Evolutionary conservation across 164 flowering plant genomes (phyloP).

Genomic region (Tinospora cordifolia): DNA sequence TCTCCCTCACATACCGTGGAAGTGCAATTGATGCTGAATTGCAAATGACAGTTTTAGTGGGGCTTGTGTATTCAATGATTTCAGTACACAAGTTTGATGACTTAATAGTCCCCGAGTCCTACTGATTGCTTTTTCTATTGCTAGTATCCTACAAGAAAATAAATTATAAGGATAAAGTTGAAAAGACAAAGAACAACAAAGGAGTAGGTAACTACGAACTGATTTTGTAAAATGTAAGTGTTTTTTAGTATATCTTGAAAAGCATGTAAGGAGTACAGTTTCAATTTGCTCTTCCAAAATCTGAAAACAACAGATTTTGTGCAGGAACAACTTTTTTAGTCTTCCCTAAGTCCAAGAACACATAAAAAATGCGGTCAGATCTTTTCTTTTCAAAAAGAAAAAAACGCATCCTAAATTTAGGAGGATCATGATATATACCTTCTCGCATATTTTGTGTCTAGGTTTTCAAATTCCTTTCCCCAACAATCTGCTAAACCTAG

Average conservation of each 20-base stretch:
- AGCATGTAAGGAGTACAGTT: slow-evolving; percentile 98
- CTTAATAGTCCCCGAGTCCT: slow-evolving; percentile 88
- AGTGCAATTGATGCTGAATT: slow-evolving; percentile 96
- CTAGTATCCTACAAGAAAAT: slow-evolving; percentile 60
- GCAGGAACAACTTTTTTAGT: slow-evolving; percentile 94
- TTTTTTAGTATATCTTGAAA: slow-evolving; percentile 55
- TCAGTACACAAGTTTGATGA: slow-evolving; percentile 96
- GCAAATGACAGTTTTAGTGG: slow-evolving; percentile 98
- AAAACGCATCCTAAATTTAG: neutral
- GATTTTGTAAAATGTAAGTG: neutral
- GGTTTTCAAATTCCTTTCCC: slow-evolving; percentile 84
- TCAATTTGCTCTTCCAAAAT: slow-evolving; percentile 84
- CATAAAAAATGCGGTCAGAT: neutral
- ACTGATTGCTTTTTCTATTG: slow-evolving; percentile 94
- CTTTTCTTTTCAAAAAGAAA: neutral
- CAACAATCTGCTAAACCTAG: slow-evolving; percentile 99
- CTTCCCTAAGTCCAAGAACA: slow-evolving; percentile 46
- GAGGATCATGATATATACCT: slow-evolving; percentile 34
- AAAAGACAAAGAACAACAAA: neutral
- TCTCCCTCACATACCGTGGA: slow-evolving; percentile 89
- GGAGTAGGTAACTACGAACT: neutral
- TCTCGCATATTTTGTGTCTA: slow-evolving; percentile 73
- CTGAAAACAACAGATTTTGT: slow-evolving; percentile 86
- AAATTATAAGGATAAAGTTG: neutral
- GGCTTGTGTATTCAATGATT: slow-evolving; percentile 88